Base-by-base conservation (phyloP, 805 yeast species). In the Cephaloascus albidus region DNA sequence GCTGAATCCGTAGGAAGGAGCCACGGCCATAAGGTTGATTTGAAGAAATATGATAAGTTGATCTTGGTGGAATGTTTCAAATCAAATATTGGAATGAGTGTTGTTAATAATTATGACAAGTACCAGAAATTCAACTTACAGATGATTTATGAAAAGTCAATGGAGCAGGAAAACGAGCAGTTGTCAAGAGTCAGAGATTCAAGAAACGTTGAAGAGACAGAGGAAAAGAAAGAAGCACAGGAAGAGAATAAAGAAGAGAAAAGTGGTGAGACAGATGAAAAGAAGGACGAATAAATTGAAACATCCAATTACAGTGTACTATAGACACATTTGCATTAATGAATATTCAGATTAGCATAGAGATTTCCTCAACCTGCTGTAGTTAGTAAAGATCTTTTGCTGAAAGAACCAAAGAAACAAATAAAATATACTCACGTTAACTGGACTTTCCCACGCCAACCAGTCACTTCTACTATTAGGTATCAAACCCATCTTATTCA, bases 401-500 rank as follows among this genome's bases (percentile, higher is more conserved):
- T 8, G 8, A 32, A n/a, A 16, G 16, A 32, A 10, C 12, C 4
- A 17, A 17, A 15, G 6, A 32, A 17, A 32, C 16, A 18, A 32
- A 14, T 14, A 12, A 35, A 14, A n/a, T 35, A 35, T 16, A 35
- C 16, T 40, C 35, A 60, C 58, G 3, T 39, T 43, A 3, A 66
- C 47, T 4, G 68, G 63, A 2, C 48, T 50, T 53, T 88, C 94
- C 89, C 95, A 89, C 4, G 87, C 78, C 15, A 90, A 62, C 97
- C 97, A 93, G 55, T 90, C 98, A 47, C 95, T 81, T 36, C 72
- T 72, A 30, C 78, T 81, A 49, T 83, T 85, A 18, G 98, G 98
- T 43, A 90, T 78, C 46, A 90, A 65, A 0, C 97, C 97, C 96
- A 90, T 85, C 18, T 71, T 65, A 49, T 84, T 78, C 43, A 93